Percentiles rank a stretch among this genome's conserved stretches.
Conservation (phyloP, 1,284 basidiomycete genomes). For the Phellopilus nigrolimitatus region DNA sequence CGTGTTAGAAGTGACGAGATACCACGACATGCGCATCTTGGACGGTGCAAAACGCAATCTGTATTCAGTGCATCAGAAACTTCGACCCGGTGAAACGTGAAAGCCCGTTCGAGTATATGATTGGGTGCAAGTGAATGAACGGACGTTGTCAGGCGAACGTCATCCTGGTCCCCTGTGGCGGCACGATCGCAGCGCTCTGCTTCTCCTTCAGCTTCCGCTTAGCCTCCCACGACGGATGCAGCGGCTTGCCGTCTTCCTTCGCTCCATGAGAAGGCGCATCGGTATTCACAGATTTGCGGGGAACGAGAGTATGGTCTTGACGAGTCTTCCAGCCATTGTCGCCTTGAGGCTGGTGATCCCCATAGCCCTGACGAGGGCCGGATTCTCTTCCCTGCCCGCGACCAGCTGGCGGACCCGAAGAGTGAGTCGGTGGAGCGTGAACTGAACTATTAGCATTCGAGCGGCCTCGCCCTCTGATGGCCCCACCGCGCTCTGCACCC, state of each 20-base stretch:
- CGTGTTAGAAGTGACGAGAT: no score
- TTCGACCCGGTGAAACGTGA: no score
- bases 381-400: background rate
- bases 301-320: background rate
- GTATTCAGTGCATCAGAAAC: no score
- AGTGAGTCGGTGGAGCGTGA: background rate
- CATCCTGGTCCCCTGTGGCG: slow-evolving; percentile 64
- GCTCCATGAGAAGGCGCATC: background rate
- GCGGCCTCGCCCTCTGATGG: slow-evolving; percentile 1
- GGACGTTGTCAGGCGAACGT: slow-evolving; percentile 41
- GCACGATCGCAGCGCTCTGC: slow-evolving; percentile 47
- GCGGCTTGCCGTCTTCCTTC: slow-evolving; percentile 34
- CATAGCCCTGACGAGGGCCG: background rate
- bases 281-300: no score
- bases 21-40: no score
- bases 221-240: slow-evolving; percentile 94
- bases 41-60: no score
- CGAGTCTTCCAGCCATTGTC: background rate
- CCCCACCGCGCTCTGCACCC: background rate
- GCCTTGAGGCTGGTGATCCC: background rate
- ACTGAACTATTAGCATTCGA: background rate
- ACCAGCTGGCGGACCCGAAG: background rate
- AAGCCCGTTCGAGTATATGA: no score
- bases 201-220: slow-evolving; percentile 75
- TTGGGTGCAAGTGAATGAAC: no score